Percentiles rank a stretch among this genome's conserved stretches.
These are phyloP conservation scores for Lentinula edodes DNA, from an alignment of 768 basidiomycete species.

Conservation along the genomic window DNA sequence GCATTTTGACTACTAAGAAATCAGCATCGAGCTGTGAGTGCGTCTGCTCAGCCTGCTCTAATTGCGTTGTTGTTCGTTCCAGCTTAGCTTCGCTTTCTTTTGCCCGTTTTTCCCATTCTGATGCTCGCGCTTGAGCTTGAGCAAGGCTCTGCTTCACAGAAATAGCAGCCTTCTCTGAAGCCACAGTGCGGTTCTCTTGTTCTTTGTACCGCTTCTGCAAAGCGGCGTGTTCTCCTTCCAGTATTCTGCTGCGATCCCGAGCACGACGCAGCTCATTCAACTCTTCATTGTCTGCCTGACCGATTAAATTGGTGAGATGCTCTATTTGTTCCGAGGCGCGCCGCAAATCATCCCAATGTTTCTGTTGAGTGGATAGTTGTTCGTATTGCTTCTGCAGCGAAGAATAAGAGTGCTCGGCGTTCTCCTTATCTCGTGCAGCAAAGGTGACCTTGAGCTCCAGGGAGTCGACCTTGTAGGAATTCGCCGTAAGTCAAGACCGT, in stretches of 20 bases:
- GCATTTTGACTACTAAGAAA: constrained; percentile 57
- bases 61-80: constrained; percentile 49
- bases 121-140: constrained; percentile 71
- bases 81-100: constrained; percentile 65
- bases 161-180: constrained; percentile 48
- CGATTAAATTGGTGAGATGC: constrained; percentile 52
- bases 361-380: constrained; percentile 53
- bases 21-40: constrained; percentile 68
- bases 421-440: constrained; percentile 59
- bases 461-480: constrained; percentile 43
- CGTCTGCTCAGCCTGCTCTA: constrained; percentile 64
- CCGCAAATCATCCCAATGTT: constrained; percentile 75
- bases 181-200: constrained; percentile 50
- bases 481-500: constrained; percentile 11
- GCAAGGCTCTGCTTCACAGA: constrained; percentile 58
- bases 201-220: constrained; percentile 74
- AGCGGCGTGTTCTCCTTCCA: constrained; percentile 63
- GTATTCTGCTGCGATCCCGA: constrained; percentile 54
- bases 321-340: constrained; percentile 72
- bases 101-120: constrained; percentile 78
- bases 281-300: constrained; percentile 66
- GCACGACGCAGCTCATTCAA: constrained; percentile 60
- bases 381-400: constrained; percentile 58
- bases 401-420: constrained; percentile 42
- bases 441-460: constrained; percentile 55